These are phyloP conservation scores for Sporothrix sp. DNA, from an alignment of 2,329 filamentous ascomycete species.

Conservation along the genomic window DNA sequence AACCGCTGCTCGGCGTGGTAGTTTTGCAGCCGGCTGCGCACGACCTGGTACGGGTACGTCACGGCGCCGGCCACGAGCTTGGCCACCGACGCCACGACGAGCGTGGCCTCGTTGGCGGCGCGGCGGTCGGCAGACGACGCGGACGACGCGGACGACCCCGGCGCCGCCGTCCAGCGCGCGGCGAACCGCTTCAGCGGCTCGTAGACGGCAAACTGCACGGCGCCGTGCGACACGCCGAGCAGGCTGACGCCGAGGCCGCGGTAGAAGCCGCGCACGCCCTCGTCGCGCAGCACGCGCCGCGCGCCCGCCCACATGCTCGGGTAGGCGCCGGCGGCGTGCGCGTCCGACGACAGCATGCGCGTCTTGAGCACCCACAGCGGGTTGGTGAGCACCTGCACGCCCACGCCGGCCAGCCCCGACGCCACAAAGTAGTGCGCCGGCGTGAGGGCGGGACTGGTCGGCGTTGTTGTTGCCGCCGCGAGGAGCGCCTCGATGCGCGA, in stretches of 20 bases:
- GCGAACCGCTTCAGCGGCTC: constrained; percentile 50
- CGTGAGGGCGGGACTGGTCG: constrained; percentile 30
- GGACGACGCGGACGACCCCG: no score
- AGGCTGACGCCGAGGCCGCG: constrained; percentile 74
- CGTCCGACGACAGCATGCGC: constrained; percentile 83
- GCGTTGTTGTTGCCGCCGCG: constrained; percentile 23
- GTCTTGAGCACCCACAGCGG: constrained; percentile 98
- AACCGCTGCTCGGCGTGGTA: constrained; percentile 72
- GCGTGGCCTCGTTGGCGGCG: constrained; percentile 63
- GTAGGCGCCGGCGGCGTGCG: constrained; percentile 67
- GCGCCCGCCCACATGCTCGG: constrained; percentile 64
- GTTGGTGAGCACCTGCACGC: constrained; percentile 79
- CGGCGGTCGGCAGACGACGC: no score
- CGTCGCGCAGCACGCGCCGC: constrained; percentile 52
- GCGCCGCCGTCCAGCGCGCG: no score
- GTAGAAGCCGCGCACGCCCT: constrained; percentile 77
- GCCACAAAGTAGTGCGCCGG: constrained; percentile 72
- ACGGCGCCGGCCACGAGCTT: constrained; percentile 84
- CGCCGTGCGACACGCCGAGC: constrained; percentile 82
- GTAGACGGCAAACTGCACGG: constrained; percentile 93
- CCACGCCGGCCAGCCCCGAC: constrained; percentile 58
- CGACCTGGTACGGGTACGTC: constrained; percentile 92
- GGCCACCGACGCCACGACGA: constrained; percentile 68
- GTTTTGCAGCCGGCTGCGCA: constrained; percentile 79
- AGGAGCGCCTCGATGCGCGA: constrained; percentile 42